Conservation (phyloP, 345 rosid genomes). For the Moricandia moricandioides region DNA sequence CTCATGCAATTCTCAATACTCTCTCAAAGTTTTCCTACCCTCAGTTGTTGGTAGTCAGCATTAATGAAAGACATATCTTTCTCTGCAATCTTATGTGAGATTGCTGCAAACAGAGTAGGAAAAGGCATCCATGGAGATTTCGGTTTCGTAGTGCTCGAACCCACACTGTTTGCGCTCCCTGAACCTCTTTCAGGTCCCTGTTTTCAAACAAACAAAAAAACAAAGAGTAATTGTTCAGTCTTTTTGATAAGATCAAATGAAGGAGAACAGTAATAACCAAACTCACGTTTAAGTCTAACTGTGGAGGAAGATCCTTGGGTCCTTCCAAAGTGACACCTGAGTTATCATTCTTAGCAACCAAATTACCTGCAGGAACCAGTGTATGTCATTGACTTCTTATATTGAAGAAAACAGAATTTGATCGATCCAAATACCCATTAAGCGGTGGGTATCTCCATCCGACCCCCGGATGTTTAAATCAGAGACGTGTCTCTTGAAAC, state of each 20-base stretch:
- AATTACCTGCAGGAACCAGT: slow-evolving; percentile 52
- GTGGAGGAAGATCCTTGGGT: slow-evolving; percentile 28
- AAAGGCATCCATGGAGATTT: slow-evolving; percentile 97
- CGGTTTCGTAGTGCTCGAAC: slow-evolving; percentile 54
- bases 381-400: slow-evolving; percentile 35
- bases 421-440: slow-evolving; percentile 38
- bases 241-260: background rate
- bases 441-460: slow-evolving; percentile 45
- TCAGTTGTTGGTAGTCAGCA: slow-evolving; percentile 53
- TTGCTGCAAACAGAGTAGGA: slow-evolving; percentile 79
- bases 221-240: background rate
- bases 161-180: slow-evolving; percentile 56
- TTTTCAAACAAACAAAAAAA: background rate
- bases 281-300: slow-evolving; percentile 32
- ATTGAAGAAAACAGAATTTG: background rate
- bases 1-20: background rate
- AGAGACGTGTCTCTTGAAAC: slow-evolving; percentile 43
- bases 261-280: background rate
- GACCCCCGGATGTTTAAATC: slow-evolving; percentile 42
- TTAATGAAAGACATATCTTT: slow-evolving; percentile 56
- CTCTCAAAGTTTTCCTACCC: slow-evolving; percentile 42
- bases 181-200: slow-evolving; percentile 46
- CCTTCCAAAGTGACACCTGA: slow-evolving; percentile 55
- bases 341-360: slow-evolving; percentile 48
- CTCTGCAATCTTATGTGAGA: slow-evolving; percentile 56